These are phyloP conservation scores for Lactifluus echinatus DNA, from an alignment of 768 basidiomycete genomes.

Conservation along the genomic window DNA sequence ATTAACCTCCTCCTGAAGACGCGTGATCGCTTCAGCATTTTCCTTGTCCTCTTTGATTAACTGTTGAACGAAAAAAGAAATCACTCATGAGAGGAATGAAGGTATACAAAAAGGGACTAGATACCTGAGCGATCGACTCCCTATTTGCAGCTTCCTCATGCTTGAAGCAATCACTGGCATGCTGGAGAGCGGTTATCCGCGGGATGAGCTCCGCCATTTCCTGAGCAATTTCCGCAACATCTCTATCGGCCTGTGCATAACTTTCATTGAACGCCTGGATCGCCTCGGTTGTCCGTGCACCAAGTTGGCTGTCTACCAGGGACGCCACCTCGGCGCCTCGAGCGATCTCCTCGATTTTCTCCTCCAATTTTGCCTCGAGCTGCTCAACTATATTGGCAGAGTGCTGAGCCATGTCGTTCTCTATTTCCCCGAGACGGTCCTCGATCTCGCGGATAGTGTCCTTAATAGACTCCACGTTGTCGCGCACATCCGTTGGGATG, in stretches of 20 bases:
- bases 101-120: background rate
- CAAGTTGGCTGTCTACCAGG: background rate
- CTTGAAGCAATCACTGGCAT: slow-evolving; percentile 1
- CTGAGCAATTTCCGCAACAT: slow-evolving; percentile 14
- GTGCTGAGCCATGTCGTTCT: slow-evolving; percentile 18
- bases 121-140: slow-evolving; percentile 21
- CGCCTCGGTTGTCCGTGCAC: background rate
- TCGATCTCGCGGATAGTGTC: slow-evolving; percentile 15
- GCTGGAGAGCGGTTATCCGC: slow-evolving; percentile 3
- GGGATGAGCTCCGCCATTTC: slow-evolving; percentile 15
- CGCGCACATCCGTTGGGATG: background rate
- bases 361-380: slow-evolving; percentile 15
- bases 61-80: background rate
- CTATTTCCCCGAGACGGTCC: slow-evolving; percentile 12
- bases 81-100: background rate
- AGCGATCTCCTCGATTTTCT: slow-evolving; percentile 18
- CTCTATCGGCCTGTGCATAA: slow-evolving; percentile 9
- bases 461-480: slow-evolving; percentile 8
- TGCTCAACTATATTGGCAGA: slow-evolving; percentile 10
- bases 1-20: slow-evolving; percentile 3
- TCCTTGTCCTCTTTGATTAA: slow-evolving; percentile 11
- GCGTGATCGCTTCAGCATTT: slow-evolving; percentile 4
- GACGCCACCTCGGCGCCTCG: background rate
- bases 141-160: slow-evolving; percentile 21
- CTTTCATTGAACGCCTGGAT: slow-evolving; percentile 1